phyloP scores from a whole-genome alignment of 2,329 filamentous ascomycete species.

The Diaporthe caulivora region DNA sequence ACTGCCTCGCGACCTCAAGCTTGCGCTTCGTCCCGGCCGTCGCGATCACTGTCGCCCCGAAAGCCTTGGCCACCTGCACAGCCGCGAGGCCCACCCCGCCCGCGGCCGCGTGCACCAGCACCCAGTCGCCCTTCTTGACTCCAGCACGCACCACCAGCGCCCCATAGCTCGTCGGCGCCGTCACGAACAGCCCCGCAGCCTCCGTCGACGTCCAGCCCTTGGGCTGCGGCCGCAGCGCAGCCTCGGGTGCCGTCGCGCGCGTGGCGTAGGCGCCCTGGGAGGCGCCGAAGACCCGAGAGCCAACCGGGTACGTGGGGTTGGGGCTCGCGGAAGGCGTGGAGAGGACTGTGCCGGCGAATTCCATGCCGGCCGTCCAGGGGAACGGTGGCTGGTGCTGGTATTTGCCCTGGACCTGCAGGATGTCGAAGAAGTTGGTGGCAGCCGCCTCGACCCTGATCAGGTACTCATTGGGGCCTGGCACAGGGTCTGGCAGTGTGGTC shows the following conservation, averaged over 20 bases:
- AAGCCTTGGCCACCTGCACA: slow-evolving; percentile 92
- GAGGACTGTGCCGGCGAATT: slow-evolving; percentile 86
- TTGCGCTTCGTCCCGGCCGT: slow-evolving; percentile 88
- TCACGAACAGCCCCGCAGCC: slow-evolving; percentile 90
- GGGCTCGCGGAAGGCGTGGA: slow-evolving; percentile 68
- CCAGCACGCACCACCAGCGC: slow-evolving; percentile 83
- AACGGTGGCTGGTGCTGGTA: slow-evolving; percentile 93
- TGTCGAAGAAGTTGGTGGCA: slow-evolving; percentile 97
- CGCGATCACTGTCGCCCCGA: slow-evolving; percentile 91
- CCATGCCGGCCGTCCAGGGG: slow-evolving; percentile 87
- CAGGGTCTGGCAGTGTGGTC: slow-evolving; percentile 79
- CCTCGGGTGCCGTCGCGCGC: slow-evolving; percentile 76
- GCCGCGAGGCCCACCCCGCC: slow-evolving; percentile 92
- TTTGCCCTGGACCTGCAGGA: slow-evolving; percentile 94
- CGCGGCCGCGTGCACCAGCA: slow-evolving; percentile 91
- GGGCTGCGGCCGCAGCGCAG: slow-evolving; percentile 79
- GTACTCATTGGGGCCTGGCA: slow-evolving; percentile 80
- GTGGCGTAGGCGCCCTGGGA: slow-evolving; percentile 89
- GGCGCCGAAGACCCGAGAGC: slow-evolving; percentile 88
- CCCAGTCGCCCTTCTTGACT: slow-evolving; percentile 84
- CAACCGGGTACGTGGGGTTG: slow-evolving; percentile 75
- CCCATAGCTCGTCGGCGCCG: slow-evolving; percentile 89
- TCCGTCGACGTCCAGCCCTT: slow-evolving; percentile 85
- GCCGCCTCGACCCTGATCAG: slow-evolving; percentile 87
- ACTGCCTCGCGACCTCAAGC: slow-evolving; percentile 80